phyloP scores from a whole-genome alignment of 2,329 filamentous ascomycete species.

The Botrytis galanthina region DNA sequence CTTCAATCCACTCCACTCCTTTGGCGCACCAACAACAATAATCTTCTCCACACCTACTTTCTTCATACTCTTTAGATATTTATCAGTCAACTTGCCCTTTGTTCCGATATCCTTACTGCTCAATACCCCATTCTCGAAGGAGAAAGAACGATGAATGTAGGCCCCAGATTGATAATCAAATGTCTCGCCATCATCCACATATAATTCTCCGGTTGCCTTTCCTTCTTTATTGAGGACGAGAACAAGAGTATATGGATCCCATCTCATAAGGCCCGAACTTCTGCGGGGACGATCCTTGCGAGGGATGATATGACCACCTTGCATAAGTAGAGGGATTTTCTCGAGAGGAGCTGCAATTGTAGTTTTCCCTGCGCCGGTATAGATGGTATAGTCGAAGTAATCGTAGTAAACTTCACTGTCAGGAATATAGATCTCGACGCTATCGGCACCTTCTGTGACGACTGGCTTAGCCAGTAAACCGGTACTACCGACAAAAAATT shows the following conservation, averaged over 20 bases:
- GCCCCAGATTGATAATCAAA: slow-evolving; percentile 85
- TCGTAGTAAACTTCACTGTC: slow-evolving; percentile 91
- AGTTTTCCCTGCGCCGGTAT: slow-evolving; percentile 66
- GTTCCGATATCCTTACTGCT: slow-evolving; percentile 64
- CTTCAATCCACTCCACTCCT: slow-evolving; percentile 64
- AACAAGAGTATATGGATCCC: slow-evolving; percentile 91
- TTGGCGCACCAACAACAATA: slow-evolving; percentile 76
- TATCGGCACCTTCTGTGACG: slow-evolving; percentile 69
- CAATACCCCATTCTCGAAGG: slow-evolving; percentile 59
- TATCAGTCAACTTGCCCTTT: slow-evolving; percentile 59
- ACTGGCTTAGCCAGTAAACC: slow-evolving; percentile 93
- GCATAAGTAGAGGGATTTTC: slow-evolving; percentile 86
- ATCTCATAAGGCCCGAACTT: slow-evolving; percentile 85
- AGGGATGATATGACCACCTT: slow-evolving; percentile 86
- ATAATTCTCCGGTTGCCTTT: slow-evolving; percentile 77
- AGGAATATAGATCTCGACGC: slow-evolving; percentile 79
- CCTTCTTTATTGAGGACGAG: slow-evolving; percentile 67
- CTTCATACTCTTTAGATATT: slow-evolving; percentile 77
- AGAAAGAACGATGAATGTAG: slow-evolving; percentile 83
- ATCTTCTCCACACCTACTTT: slow-evolving; percentile 80
- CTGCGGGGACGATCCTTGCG: slow-evolving; percentile 85
- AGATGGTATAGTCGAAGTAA: slow-evolving; percentile 83
- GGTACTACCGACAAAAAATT: slow-evolving; percentile 85
- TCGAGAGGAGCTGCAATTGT: slow-evolving; percentile 77
- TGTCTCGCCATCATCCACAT: slow-evolving; percentile 89